Base-by-base conservation (phyloP, 305 asterid species). In the Solanum chacoense region DNA sequence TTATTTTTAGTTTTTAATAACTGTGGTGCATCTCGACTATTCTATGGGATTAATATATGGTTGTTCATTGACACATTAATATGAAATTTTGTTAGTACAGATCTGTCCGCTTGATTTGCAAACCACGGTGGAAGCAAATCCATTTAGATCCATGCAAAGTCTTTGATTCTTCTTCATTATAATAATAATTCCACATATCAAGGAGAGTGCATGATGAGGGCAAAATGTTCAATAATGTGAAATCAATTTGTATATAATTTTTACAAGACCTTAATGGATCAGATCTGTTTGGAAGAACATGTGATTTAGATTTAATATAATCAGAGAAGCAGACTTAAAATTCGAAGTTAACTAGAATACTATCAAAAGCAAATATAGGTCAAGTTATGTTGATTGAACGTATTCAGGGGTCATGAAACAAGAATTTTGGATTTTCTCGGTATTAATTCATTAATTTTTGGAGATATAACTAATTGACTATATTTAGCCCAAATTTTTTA, bases 401-500 rank as follows among this genome's bases (percentile, higher is more conserved):
- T 50, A 50, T 50, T 16, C 18, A 50, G 24, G 24, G 11, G 67
- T 18, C n/a, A 16, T 50, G 67, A 55, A 18, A 55, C 0, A 55
- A 55, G 11, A 18, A 7, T 55, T 18, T 55, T 18, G 1, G 1
- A 18, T 55, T 55, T 55, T 55, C 2, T 55, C 5, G 0, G 0
- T 55, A 18, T 50, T 50, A 55, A 18, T 55, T 6, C 0, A 55
- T 18, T 1, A 55, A 3, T 18, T 55, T 55, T 55, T 55, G 0
- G n/a, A 7, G 65, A 2, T 18, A 18, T 1, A 0, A 55, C 11
- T 0, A 0, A 45, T 14, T 0, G 1, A 14, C 63, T 55, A 55
- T 55, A 18, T 55, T 18, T 55, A 24, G 67, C n/a, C 24, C 24
- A 55, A 55, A 7, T 55, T 0, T 0, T 18, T 55, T 55, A 18